These are phyloP conservation scores for Cucurbita moschata DNA, from an alignment of 306 rosid genomes.

Conservation along the genomic window DNA sequence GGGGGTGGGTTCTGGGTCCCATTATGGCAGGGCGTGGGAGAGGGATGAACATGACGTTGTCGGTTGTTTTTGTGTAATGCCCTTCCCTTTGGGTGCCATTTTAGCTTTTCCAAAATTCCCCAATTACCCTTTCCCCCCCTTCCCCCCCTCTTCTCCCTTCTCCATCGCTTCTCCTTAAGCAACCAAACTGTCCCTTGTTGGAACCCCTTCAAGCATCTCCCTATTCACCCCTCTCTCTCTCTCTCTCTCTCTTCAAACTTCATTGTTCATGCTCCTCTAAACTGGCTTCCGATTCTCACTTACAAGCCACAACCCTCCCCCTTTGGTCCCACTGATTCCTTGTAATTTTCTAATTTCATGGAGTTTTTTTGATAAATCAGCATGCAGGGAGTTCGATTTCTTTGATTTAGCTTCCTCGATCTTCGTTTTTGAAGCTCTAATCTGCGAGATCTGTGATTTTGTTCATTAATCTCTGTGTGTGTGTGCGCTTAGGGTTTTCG, in stretches of 20 bases:
- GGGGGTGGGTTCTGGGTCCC: constrained; percentile 29
- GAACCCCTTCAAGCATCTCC: constrained; percentile 23
- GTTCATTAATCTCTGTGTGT: background rate
- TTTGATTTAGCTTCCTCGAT: too few species aligned
- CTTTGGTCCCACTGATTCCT: background rate
- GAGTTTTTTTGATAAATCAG: background rate
- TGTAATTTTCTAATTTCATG: background rate
- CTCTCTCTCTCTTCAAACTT: background rate
- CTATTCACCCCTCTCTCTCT: background rate
- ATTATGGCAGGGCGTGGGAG: constrained; percentile 56
- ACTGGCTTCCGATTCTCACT: too few species aligned
- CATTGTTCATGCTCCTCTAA: too few species aligned
- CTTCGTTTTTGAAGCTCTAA: background rate
- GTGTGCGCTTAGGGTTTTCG: background rate
- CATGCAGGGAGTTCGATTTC: too few species aligned
- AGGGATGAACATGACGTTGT: constrained; percentile 56
- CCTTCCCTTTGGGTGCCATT: background rate
- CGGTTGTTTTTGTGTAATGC: constrained; percentile 30
- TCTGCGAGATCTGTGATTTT: background rate
- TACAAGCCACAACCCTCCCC: too few species aligned
- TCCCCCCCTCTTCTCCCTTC: background rate
- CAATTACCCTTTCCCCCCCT: background rate
- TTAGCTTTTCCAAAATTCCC: background rate
- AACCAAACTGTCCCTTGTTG: constrained; percentile 64
- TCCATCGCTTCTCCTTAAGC: constrained; percentile 39